These are phyloP conservation scores for Boletus subparvulus DNA, from an alignment of 768 basidiomycete genomes.

Conservation along the genomic window DNA sequence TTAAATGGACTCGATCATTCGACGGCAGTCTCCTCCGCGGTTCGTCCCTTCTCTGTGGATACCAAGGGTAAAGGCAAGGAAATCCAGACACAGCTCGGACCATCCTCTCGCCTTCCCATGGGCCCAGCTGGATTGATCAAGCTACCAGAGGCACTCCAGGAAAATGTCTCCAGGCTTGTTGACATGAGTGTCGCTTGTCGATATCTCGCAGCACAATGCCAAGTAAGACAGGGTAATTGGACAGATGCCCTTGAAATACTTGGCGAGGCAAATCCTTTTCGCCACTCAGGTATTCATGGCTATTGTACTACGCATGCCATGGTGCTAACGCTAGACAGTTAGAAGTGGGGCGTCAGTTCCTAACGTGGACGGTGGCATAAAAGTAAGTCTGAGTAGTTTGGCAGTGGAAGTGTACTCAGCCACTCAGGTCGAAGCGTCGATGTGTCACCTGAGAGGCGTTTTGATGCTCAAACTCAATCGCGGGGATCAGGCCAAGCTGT, in stretches of 20 bases:
- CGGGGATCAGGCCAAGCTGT: constrained; percentile 86
- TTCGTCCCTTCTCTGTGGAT: constrained; percentile 41
- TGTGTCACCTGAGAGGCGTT: constrained; percentile 91
- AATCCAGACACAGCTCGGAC: constrained; percentile 35
- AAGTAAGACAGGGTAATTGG: constrained; percentile 91
- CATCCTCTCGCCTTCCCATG: constrained; percentile 61
- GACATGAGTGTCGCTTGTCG: constrained; percentile 95
- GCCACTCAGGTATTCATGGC: constrained; percentile 53
- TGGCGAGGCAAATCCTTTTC: constrained; percentile 89
- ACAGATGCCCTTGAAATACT: constrained; percentile 88
- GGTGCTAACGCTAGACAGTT: constrained; percentile 35
- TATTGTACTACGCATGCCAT: neutral
- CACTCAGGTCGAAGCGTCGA: constrained; percentile 90
- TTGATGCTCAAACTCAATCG: constrained; percentile 94
- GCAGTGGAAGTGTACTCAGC: neutral
- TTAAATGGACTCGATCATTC: constrained; percentile 23
- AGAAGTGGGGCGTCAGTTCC: constrained; percentile 69
- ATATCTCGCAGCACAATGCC: constrained; percentile 94
- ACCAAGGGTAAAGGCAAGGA: constrained; percentile 68
- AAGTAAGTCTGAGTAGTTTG: constrained; percentile 48
- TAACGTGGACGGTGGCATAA: constrained; percentile 91
- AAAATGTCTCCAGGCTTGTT: constrained; percentile 72
- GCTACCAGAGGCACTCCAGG: constrained; percentile 61
- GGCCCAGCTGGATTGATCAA: constrained; percentile 72
- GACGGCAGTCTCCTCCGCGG: constrained; percentile 30